Percentiles rank a stretch among this genome's conserved stretches.
Evolutionary conservation across 176 grass and related monocot genomes (phyloP).

Genomic region (Ananas comosus): DNA sequence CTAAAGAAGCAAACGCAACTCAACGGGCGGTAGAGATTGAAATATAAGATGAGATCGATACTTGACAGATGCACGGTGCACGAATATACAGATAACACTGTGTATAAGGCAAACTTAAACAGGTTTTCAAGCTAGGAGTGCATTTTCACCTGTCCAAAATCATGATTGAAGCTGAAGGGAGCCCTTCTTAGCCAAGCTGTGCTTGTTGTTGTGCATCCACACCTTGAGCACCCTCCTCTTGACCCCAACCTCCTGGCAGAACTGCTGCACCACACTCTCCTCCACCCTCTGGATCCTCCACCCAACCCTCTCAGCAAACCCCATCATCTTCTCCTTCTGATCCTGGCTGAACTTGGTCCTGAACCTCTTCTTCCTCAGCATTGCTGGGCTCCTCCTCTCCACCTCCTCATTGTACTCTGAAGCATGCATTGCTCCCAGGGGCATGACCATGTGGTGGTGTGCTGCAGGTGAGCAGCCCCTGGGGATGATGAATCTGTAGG

Average conservation of each 20-base stretch:
- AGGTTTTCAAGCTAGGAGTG: too few species aligned
- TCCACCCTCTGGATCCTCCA: slow-evolving; percentile 22
- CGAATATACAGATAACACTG: too few species aligned
- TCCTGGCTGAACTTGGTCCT: slow-evolving; percentile 13
- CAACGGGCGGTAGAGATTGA: too few species aligned
- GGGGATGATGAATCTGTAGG: background rate
- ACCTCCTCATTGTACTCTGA: slow-evolving; percentile 9
- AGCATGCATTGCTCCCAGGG: slow-evolving; percentile 6
- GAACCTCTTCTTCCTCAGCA: slow-evolving; percentile 21
- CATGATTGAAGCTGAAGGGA: slow-evolving; percentile 8
- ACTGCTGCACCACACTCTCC: slow-evolving; percentile 23
- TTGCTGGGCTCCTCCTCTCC: slow-evolving; percentile 7
- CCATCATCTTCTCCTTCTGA: slow-evolving; percentile 21
- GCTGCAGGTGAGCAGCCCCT: background rate
- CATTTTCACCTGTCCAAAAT: too few species aligned
- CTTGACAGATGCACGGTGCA: too few species aligned
- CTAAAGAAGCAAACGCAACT: too few species aligned
- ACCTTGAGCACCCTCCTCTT: slow-evolving; percentile 24
- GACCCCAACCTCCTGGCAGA: slow-evolving; percentile 18
- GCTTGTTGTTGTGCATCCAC: slow-evolving; percentile 24
- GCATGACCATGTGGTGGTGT: slow-evolving; percentile 14
- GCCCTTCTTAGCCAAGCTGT: slow-evolving; percentile 4
- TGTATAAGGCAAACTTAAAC: too few species aligned
- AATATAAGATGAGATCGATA: too few species aligned
- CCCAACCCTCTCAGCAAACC: slow-evolving; percentile 12